Evolutionary conservation across 2,329 filamentous ascomycete species (phyloP).

Genomic region (Xylariaceae sp.): DNA sequence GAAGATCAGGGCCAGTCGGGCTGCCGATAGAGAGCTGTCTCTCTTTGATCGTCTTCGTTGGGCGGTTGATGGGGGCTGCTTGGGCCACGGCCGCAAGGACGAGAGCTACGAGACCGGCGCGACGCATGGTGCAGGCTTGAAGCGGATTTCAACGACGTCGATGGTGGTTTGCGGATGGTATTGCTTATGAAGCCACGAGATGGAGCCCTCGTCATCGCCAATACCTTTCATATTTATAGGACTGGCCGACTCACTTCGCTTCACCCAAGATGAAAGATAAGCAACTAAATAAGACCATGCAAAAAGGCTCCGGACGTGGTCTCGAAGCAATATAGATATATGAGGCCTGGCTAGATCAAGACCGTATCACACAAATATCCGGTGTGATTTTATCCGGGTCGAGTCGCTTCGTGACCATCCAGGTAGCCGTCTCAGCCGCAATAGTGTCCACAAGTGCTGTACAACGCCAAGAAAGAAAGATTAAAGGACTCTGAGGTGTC

Average conservation of each 20-base stretch:
- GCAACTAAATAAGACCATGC: constrained; percentile 11
- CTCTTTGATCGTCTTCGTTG: constrained; percentile 20
- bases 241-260: constrained; percentile 6
- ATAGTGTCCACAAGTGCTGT: constrained; percentile 7
- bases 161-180: background rate
- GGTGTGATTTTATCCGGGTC: constrained; percentile 31
- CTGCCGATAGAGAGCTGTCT: constrained; percentile 22
- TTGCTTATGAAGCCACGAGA: background rate
- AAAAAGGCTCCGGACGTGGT: constrained; percentile 22
- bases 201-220: constrained; percentile 7
- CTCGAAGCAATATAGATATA: constrained; percentile 31
- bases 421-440: constrained; percentile 1
- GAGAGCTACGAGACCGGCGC: constrained; percentile 21
- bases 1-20: constrained; percentile 19
- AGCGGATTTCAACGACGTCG: background rate
- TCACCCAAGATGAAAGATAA: constrained; percentile 19
- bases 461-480: constrained; percentile 10
- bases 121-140: constrained; percentile 20
- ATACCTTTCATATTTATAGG: constrained; percentile 18
- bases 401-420: constrained; percentile 23
- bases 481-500: constrained; percentile 6
- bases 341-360: constrained; percentile 22
- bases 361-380: constrained; percentile 27
- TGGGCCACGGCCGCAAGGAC: constrained; percentile 27
- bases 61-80: constrained; percentile 25